These are phyloP conservation scores for Laburnicola sp. DNA, from an alignment of 2,329 filamentous ascomycete species.

Conservation along the genomic window DNA sequence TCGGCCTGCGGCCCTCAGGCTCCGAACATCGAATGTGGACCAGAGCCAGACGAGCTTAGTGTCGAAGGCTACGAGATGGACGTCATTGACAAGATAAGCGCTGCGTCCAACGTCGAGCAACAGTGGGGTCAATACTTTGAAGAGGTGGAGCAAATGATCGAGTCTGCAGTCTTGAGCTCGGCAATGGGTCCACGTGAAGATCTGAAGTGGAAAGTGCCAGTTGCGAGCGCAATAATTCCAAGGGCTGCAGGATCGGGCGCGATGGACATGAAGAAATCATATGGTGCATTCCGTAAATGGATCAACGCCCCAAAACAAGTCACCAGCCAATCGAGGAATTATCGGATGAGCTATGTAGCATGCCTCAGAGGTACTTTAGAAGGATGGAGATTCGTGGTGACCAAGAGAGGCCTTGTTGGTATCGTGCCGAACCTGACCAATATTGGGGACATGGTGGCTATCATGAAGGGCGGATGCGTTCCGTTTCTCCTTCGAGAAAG, in stretches of 20 bases:
- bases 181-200: neutral
- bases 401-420: constrained; percentile 10
- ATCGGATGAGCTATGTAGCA: neutral
- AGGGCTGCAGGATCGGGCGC: neutral
- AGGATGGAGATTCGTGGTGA: constrained; percentile 8
- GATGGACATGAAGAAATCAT: constrained; percentile 1
- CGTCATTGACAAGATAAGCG: neutral
- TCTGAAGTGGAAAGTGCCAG: neutral
- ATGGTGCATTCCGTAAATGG: neutral
- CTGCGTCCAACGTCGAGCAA: neutral
- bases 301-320: neutral
- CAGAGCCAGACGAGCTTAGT: neutral
- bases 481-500: constrained; percentile 5
- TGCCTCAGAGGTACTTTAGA: constrained; percentile 6
- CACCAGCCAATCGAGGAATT: neutral
- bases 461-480: constrained; percentile 10
- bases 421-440: neutral
- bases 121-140: neutral
- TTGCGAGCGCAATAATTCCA: neutral
- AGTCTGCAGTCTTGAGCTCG: neutral
- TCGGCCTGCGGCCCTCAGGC: neutral
- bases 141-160: neutral
- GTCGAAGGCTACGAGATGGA: neutral
- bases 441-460: constrained; percentile 2
- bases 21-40: neutral